Evolutionary conservation across 2,329 filamentous ascomycete genomes (phyloP).

Genomic region (Alternaria triticina): DNA sequence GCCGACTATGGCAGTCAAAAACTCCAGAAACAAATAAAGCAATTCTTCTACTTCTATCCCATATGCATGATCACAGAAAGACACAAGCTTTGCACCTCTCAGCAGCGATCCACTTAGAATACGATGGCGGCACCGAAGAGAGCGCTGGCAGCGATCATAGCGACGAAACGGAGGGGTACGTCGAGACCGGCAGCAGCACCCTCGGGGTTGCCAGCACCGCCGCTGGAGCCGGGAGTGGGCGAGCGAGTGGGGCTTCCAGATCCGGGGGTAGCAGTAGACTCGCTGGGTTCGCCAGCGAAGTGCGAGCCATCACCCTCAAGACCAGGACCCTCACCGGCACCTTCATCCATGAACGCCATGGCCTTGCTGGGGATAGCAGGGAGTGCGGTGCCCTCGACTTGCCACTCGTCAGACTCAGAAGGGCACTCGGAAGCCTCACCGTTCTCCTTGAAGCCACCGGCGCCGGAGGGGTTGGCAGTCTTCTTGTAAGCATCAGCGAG

Average conservation of each 20-base stretch:
- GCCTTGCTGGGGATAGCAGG: constrained; percentile 64
- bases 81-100: background rate
- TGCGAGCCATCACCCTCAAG: constrained; percentile 57
- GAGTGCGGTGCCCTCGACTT: constrained; percentile 58
- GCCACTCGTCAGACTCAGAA: constrained; percentile 60
- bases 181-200: constrained; percentile 33
- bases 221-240: constrained; percentile 16
- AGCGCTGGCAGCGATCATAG: constrained; percentile 39
- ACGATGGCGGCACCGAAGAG: constrained; percentile 41
- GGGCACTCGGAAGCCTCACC: constrained; percentile 64
- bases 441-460: constrained; percentile 64
- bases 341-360: constrained; percentile 61
- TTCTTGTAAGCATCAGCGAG: constrained; percentile 59
- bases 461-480: constrained; percentile 59
- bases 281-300: constrained; percentile 39
- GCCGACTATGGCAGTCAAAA: constrained; percentile 3
- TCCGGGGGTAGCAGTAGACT: constrained; percentile 35
- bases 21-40: constrained; percentile 8
- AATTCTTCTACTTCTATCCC: constrained; percentile 7
- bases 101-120: constrained; percentile 28
- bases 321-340: constrained; percentile 64
- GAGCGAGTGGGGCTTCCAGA: constrained; percentile 37
- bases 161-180: constrained; percentile 38
- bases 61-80: constrained; percentile 1
- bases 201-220: constrained; percentile 3